These are phyloP conservation scores for Arthrobotrys megalospora DNA, from an alignment of 2,329 filamentous ascomycete genomes.

Conservation along the genomic window DNA sequence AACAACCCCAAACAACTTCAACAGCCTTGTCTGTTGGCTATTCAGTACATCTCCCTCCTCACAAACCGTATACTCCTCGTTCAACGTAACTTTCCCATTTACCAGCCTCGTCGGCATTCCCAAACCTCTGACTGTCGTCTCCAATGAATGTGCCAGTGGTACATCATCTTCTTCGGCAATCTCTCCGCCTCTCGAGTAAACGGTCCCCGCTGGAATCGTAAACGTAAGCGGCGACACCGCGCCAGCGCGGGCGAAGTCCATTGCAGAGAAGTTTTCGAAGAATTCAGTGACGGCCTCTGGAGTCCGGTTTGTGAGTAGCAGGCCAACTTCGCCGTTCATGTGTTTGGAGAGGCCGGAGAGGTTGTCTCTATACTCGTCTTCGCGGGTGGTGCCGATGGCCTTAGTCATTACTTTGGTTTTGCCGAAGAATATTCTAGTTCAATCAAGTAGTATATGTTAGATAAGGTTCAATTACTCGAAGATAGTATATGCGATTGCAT, in stretches of 20 bases:
- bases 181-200: constrained; percentile 85
- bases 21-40: constrained; percentile 88
- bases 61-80: constrained; percentile 82
- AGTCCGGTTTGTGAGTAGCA: constrained; percentile 88
- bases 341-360: constrained; percentile 76
- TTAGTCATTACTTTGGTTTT: constrained; percentile 99
- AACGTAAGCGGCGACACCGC: constrained; percentile 81
- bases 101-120: constrained; percentile 90
- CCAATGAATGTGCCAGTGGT: constrained; percentile 86
- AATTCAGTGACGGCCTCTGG: constrained; percentile 78
- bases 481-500: constrained; percentile 42
- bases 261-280: constrained; percentile 80
- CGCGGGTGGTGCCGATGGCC: constrained; percentile 83
- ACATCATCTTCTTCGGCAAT: constrained; percentile 85
- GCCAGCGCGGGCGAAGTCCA: constrained; percentile 93
- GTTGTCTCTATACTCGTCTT: constrained; percentile 76
- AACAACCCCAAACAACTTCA: constrained; percentile 94
- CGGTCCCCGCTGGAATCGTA: constrained; percentile 83
- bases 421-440: constrained; percentile 89
- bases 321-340: constrained; percentile 85
- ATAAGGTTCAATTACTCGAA: constrained; percentile 79
- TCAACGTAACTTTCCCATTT: constrained; percentile 87
- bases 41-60: constrained; percentile 87
- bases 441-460: constrained; percentile 58
- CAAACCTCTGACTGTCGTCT: constrained; percentile 89